Percentiles rank a stretch among this genome's conserved stretches.
phyloP scores from a whole-genome alignment of 208 protist species.

The Leishmania turanica region DNA sequence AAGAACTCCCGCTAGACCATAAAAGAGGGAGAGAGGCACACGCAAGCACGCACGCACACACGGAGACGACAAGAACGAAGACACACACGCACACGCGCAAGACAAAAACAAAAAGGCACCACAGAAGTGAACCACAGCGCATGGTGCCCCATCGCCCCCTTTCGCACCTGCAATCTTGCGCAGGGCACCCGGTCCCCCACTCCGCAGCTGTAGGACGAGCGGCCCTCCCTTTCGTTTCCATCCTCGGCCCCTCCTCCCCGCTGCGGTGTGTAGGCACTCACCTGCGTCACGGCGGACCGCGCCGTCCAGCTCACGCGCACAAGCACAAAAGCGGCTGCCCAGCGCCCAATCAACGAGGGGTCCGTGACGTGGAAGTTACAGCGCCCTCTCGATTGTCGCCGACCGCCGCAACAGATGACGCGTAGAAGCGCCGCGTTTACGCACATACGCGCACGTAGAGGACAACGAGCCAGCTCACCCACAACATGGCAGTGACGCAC shows the following conservation, averaged over 20 bases:
- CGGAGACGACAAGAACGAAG: too few species aligned
- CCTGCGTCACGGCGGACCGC: background rate
- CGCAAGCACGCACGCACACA: background rate
- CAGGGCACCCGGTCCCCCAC: background rate
- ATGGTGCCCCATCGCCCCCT: background rate
- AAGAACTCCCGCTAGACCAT: background rate
- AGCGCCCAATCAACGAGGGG: background rate
- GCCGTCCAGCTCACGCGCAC: background rate
- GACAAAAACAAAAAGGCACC: background rate
- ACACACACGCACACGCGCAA: background rate
- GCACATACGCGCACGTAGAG: background rate
- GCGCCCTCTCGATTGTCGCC: background rate
- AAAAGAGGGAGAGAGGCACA: background rate
- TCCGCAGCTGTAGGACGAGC: background rate
- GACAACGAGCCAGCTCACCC: background rate
- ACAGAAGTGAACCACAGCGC: background rate
- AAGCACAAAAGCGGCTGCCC: background rate
- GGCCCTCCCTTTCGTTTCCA: background rate
- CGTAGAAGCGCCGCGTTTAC: background rate
- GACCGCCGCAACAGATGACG: background rate
- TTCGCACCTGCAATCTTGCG: background rate
- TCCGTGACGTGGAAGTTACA: background rate
- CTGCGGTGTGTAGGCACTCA: background rate
- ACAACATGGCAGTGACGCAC: background rate
- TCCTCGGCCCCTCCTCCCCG: background rate